Evolutionary conservation across 2,329 filamentous ascomycete genomes (phyloP), one percentile per base, ranked within the genome.

Genomic region (Paecilomyces dactylethromorphus): DNA sequence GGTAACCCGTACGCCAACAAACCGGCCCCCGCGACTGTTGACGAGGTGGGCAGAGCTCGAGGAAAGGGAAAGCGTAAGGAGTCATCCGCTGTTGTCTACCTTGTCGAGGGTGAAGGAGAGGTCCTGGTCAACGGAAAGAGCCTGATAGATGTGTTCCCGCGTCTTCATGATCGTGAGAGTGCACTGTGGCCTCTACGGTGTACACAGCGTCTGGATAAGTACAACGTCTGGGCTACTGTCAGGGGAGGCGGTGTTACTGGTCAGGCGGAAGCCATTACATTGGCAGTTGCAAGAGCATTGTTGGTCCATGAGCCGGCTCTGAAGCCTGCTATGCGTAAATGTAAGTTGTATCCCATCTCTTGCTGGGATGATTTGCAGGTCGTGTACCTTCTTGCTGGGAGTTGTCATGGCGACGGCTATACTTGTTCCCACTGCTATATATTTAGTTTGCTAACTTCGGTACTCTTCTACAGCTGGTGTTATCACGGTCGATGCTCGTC

Each of bases 81-180:
- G 49, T 93, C 92, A 2, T 86, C 86, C 24, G 94, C 94, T 1
- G 87, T 87, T 58, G 94, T 91, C 10, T 95, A 87, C 79, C 79
- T 99, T 22, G 91, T 99, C 3, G 93, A 97, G 77, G 94, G 94
- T 5, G 91, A 90, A 11, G 95, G 94, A 13, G 89, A 97, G 76
- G 86, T 95, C 13, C 74, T 95, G 65, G 81, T 99, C 74, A 99
- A 99, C 73, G 92, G 92, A 62, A 93, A 92, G 78, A 85, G 84
- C n/a, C 79, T 99, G 58, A 84, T 83, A 55, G 84, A 94, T 55
- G 87, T 85, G 22, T 99, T 99, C 74, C 90, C 87, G 33, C 87
- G 94, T 35, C 77, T 97, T 55, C 93, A 99, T 73, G 93, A 99
- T 75, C 87, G 94, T 51, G 94, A 97, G 79, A 97, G 91, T 71